Conservation (phyloP, 2,329 filamentous ascomycete species). For the Xylaria sp. region DNA sequence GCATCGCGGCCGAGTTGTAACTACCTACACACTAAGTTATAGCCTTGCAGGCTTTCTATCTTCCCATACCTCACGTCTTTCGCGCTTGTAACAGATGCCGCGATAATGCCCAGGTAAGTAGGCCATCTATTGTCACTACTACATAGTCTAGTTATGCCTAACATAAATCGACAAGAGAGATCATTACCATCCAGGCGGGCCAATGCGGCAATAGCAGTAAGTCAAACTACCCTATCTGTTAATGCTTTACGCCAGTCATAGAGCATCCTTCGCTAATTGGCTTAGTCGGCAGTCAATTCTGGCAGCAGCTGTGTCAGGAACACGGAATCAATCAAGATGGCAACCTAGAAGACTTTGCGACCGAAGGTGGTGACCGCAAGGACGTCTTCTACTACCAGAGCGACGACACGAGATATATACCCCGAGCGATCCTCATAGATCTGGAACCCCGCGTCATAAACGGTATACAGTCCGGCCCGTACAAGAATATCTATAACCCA, state of each 20-base stretch:
- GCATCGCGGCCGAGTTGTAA: not conserved
- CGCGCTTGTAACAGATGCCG: conserved; percentile 26
- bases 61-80: not conserved
- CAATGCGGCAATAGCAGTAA: conserved; percentile 99
- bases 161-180: conserved; percentile 73
- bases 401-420: conserved; percentile 98
- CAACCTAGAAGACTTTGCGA: conserved; percentile 97
- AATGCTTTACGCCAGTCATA: conserved; percentile 29
- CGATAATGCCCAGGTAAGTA: conserved; percentile 39
- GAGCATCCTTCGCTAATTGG: conserved; percentile 47
- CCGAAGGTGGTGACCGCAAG: conserved; percentile 96
- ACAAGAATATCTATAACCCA: conserved; percentile 99
- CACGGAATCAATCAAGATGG: conserved; percentile 98
- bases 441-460: conserved; percentile 94
- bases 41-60: conserved; percentile 3
- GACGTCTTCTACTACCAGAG: conserved; percentile 99
- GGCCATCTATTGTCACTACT: not conserved
- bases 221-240: conserved; percentile 54
- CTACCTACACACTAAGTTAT: not conserved
- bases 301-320: conserved; percentile 98
- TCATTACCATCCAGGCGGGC: conserved; percentile 98
- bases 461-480: conserved; percentile 89
- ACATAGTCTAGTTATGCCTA: conserved; percentile 7
- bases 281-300: conserved; percentile 94
- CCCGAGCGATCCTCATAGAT: conserved; percentile 93